Base-by-base conservation (phyloP, 768 basidiomycete species). In the Auricularia heimuer region DNA sequence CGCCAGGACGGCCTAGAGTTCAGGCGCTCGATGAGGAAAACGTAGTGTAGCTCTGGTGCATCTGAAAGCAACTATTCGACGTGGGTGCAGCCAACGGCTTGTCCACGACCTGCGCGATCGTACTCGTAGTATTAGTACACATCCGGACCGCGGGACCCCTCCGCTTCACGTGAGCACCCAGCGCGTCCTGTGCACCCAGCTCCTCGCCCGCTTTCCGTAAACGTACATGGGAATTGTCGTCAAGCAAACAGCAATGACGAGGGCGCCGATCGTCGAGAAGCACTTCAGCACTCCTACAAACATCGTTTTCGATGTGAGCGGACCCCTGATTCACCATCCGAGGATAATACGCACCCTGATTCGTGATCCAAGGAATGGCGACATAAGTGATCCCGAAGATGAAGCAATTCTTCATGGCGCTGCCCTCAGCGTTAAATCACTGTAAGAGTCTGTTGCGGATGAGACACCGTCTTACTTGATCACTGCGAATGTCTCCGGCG, bases 221-320 rank as follows among this genome's bases (percentile, higher is more conserved):
- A 79, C 68, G 66, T 78, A 80, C 79, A 80, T 77, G 24, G 78
- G 80, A 29, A 79, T 70, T 3, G 76, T 76, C n/a, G 75, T 72
- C 37, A 75, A 64, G 73, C 79, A 78, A 67, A 77, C 80, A 56
- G 77, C 71, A 3, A 77, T 76, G 65, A 78, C 77, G 61, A 78
- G 75, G 7, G 70, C 75, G 7, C 77, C 76, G 11, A 81, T 73
- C 63, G 79, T 77, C 37, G 78, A 69, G 10, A 81, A 71, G 3
- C 77, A 77, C 2, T 74, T 70, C 65, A 75, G 77, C 58, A 80
- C 76, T 21, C 80, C 80, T 56, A 3, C 39, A 7, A 7, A 14
- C 39, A 0, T 8, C 12, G 29, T 29, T 29, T 29, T 29, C 29
- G 29, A 29, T 29, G 29, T 29, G 29, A 29, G 29, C 29, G 29